Conservation (phyloP, 495 filamentous ascomycete genomes). For the Hypoxylon trugodes region DNA sequence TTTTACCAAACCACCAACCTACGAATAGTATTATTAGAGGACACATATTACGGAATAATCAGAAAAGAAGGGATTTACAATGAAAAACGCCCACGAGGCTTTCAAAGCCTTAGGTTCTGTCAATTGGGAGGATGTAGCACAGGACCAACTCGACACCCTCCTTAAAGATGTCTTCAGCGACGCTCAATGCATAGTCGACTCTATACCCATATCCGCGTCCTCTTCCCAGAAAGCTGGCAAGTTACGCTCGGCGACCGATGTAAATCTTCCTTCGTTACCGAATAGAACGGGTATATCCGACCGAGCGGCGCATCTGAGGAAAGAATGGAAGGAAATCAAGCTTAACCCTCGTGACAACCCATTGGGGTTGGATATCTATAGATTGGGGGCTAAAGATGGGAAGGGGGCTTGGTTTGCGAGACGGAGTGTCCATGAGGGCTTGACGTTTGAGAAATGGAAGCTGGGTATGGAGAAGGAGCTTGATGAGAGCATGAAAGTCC, state of each 20-base stretch:
- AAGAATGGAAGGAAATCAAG: constrained; percentile 89
- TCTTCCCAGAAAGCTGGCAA: constrained; percentile 40
- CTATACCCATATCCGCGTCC: constrained; percentile 62
- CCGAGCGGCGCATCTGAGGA: constrained; percentile 59
- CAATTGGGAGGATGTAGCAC: constrained; percentile 69
- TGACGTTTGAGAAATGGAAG: constrained; percentile 76
- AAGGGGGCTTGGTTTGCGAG: constrained; percentile 91
- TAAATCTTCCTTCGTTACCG: constrained; percentile 31
- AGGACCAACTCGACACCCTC: constrained; percentile 64
- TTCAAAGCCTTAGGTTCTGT: constrained; percentile 77
- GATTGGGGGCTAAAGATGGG: constrained; percentile 78
- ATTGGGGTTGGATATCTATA: constrained; percentile 79
- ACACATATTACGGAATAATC: background rate
- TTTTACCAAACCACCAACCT: background rate
- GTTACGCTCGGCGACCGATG: constrained; percentile 44
- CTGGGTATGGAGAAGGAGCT: constrained; percentile 68
- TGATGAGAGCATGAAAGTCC: constrained; percentile 67
- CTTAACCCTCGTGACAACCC: constrained; percentile 76
- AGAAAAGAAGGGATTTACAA: constrained; percentile 37
- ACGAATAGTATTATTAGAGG: background rate
- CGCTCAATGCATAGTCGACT: constrained; percentile 76
- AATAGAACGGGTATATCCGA: constrained; percentile 40
- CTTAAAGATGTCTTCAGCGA: constrained; percentile 65
- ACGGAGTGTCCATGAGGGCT: constrained; percentile 75
- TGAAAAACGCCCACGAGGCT: constrained; percentile 74